Base-by-base conservation (phyloP, 2,329 filamentous ascomycete genomes). In the Stylonectria norvegica region DNA sequence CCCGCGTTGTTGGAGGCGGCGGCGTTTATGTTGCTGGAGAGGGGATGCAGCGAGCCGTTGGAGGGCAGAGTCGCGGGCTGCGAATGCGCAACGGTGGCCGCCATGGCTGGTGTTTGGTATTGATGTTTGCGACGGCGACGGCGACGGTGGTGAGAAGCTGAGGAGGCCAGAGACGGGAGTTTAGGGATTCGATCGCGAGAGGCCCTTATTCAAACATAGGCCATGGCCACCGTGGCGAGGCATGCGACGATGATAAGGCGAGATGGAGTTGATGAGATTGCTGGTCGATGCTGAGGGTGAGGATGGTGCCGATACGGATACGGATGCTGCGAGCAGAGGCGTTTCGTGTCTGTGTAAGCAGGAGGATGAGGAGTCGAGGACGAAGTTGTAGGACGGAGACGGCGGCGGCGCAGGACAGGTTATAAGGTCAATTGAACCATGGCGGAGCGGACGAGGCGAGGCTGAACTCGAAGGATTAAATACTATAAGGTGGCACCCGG, bases 81-180 rank as follows among this genome's bases (percentile, higher is more conserved):
- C 39, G 57, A 56, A 22, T 59, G 58, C 32, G 57, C 59, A 42
- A 62, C 59, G 14, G 58, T 62, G 40, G 58, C 59, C 22, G 59
- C 58, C 58, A 62, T 62, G 19, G 18, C 36, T 36, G 38, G 16
- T 22, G 27, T 15, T 18, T 33, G 27, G 29, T 12, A 8, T 29
- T 37, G 38, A 15, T 18, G 29, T 17, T 25, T 37, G 20, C 18
- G 22, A 30, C 19, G 22, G n/a, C 20, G 29, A 34, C 16, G 12
- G 34, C 28, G 11, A 31, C 30, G 19, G 30, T 35, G 34, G 27
- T 34, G 32, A 33, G 25, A 33, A 10, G 23, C 15, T 15, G 18
- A 15, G 32, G 36, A 20, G 20, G 15, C 28, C 18, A n/a, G 23
- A 29, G 18, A 16, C 18, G 15, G 23, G 44, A 40, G 38, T 20